Percentiles rank a stretch among this genome's conserved stretches.
Evolutionary conservation across 345 rosid genomes (phyloP).

Genomic region (Eucalyptus caleyi): DNA sequence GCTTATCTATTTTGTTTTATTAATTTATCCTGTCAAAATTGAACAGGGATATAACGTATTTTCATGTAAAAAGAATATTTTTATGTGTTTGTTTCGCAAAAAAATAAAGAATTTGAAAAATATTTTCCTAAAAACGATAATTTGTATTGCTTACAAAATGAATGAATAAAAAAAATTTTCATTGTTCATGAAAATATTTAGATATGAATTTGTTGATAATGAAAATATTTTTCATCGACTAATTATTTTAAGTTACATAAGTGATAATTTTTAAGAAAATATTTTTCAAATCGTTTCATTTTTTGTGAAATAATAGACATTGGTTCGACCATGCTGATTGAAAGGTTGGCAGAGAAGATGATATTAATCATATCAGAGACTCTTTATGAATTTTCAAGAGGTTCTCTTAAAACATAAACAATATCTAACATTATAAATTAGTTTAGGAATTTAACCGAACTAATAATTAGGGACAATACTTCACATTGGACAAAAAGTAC

Average conservation of each 20-base stretch:
- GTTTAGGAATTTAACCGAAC: background rate
- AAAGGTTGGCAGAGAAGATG: too few species aligned
- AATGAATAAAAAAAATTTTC: fast-evolving
- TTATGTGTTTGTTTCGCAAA: too few species aligned
- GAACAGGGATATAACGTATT: background rate
- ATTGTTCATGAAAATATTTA: too few species aligned
- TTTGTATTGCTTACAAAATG: fast-evolving
- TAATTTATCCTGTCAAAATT: background rate
- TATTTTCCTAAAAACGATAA: background rate
- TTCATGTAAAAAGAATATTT: too few species aligned
- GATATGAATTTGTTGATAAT: background rate
- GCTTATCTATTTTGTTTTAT: background rate
- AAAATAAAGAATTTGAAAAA: background rate
- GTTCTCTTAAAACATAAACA: background rate
- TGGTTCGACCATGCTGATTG: background rate
- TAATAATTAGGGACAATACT: background rate
- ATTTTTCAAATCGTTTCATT: too few species aligned
- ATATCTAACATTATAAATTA: background rate
- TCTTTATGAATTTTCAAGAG: background rate
- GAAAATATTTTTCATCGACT: background rate
- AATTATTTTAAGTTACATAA: background rate
- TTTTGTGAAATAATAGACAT: too few species aligned
- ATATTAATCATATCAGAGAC: background rate
- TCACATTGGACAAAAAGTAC: background rate
- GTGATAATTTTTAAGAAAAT: too few species aligned